Conservation (phyloP, 495 filamentous ascomycete genomes). For the Talaromyces nanjingensis region DNA sequence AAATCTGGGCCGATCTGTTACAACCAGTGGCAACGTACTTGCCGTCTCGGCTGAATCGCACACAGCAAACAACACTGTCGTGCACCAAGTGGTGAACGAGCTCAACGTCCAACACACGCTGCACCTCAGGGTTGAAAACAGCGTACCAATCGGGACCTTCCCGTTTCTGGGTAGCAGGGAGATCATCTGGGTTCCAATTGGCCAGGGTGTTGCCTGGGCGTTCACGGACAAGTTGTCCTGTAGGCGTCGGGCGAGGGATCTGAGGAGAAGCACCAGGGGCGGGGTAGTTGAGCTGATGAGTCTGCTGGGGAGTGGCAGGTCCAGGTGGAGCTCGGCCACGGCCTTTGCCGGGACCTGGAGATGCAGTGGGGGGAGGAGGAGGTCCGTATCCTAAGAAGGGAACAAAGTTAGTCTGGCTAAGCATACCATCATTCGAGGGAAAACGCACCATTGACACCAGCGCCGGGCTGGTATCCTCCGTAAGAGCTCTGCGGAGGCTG, state of each 20-base stretch:
- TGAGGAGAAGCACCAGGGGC: constrained; percentile 79
- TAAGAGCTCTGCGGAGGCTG: constrained; percentile 53
- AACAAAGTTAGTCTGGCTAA: constrained; percentile 3
- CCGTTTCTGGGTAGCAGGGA: constrained; percentile 78
- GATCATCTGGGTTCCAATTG: constrained; percentile 77
- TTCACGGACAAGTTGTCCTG: constrained; percentile 48
- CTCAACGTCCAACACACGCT: constrained; percentile 78
- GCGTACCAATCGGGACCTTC: constrained; percentile 81
- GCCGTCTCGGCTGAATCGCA: constrained; percentile 82
- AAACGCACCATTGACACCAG: constrained; percentile 59
- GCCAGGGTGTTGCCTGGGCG: constrained; percentile 72
- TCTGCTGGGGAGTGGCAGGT: constrained; percentile 86
- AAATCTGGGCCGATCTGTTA: constrained; percentile 85
- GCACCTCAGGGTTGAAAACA: constrained; percentile 80
- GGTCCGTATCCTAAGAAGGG: constrained; percentile 48
- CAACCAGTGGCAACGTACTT: constrained; percentile 86
- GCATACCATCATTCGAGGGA: neutral
- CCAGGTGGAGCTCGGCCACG: constrained; percentile 54
- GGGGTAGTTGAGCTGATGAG: constrained; percentile 72
- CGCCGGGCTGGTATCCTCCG: constrained; percentile 55
- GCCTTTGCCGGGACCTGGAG: constrained; percentile 72
- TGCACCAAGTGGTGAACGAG: constrained; percentile 79
- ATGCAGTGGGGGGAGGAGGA: constrained; percentile 77
- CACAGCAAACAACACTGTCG: constrained; percentile 87
- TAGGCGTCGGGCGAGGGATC: constrained; percentile 75